These are phyloP conservation scores for Myochromella boudieri DNA, from an alignment of 768 basidiomycete genomes.

Conservation along the genomic window DNA sequence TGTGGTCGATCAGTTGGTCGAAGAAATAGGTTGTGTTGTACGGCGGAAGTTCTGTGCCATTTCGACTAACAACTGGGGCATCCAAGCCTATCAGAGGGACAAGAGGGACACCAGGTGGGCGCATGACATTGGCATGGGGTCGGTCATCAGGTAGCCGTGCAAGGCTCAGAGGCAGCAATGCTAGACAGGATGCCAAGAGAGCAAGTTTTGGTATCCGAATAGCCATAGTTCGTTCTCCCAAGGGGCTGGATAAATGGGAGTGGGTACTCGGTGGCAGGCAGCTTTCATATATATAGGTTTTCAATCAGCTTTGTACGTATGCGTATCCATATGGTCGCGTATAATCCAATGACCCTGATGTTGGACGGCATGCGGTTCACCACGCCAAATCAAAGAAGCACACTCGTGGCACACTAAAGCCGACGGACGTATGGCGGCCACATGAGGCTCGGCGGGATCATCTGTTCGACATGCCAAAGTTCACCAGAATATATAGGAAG, in stretches of 20 bases:
- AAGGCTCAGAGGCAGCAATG: constrained; percentile 17
- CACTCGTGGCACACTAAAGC: constrained; percentile 1
- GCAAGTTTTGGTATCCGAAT: constrained; percentile 17
- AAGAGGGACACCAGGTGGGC: constrained; percentile 35
- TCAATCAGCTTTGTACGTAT: constrained; percentile 7
- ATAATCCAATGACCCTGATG: constrained; percentile 8
- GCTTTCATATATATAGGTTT: constrained; percentile 9
- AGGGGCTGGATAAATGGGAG: not conserved
- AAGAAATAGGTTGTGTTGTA: constrained; percentile 52
- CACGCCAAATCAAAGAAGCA: constrained; percentile 15
- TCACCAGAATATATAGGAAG: too few species aligned
- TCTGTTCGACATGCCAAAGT: too few species aligned
- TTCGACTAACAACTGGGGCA: constrained; percentile 38
- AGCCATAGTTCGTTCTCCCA: constrained; percentile 5
- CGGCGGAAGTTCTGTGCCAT: constrained; percentile 44
- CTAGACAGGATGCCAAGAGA: constrained; percentile 20
- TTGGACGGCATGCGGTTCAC: constrained; percentile 5
- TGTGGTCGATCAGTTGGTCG: constrained; percentile 57
- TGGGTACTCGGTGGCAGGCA: not conserved
- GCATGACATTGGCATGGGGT: constrained; percentile 41
- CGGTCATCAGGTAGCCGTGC: constrained; percentile 39
- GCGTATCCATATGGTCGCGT: constrained; percentile 13
- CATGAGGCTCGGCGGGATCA: too few species aligned
- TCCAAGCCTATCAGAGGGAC: constrained; percentile 25
- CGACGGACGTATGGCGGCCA: constrained; percentile 8